Evolutionary conservation across 1,139 yeast species (phyloP), one percentile per base, ranked within the genome.

Genomic region (Taphrina pruni): DNA sequence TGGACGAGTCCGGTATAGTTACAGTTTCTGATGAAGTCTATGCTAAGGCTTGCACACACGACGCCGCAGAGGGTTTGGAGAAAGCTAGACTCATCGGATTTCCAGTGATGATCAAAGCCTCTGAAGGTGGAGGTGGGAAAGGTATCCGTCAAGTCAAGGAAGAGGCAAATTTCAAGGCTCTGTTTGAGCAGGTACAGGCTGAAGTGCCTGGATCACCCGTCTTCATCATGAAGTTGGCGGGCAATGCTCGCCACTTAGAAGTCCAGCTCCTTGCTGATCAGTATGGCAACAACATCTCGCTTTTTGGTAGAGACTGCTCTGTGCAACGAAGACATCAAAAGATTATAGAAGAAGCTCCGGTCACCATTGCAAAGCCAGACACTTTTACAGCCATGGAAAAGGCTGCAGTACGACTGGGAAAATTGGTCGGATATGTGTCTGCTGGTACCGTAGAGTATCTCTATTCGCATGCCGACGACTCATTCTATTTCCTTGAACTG

Each of bases 51-150:
- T 93, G 98, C 81, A 90, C 93, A 77, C 80, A 83, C 12, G 83
- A 87, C 61, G 93, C 98, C 62, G 95, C 88, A 77, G 97, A 93
- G 76, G 99, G 98, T 72, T 84, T 93, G 70, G 84, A 75, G 65
- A 90, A 89, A 78, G 98, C 98, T 71, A 86, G 83, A 75, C 79
- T 85, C 76, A 93, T 94, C 75, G 98, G 99, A 1, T 92, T 92
- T 83, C 97, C 97, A 56, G 95, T 92, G 66, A 92, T 92, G 97
- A 87, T 92, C 76, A 92, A 92, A 79, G 97, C 97, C 55, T 90
- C 97, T 71, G 97, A 92, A 87, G 97, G 97, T 84, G 97, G 97
- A 81, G 97, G 97, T 83, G 97, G 97, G 84, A 92, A 92, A 81
- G 97, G 97, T 85, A 92, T 92, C 78, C 88, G 97, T 84, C 90